phyloP scores from a whole-genome alignment of 2,329 filamentous ascomycete species.

The Phialocephala sp. region DNA sequence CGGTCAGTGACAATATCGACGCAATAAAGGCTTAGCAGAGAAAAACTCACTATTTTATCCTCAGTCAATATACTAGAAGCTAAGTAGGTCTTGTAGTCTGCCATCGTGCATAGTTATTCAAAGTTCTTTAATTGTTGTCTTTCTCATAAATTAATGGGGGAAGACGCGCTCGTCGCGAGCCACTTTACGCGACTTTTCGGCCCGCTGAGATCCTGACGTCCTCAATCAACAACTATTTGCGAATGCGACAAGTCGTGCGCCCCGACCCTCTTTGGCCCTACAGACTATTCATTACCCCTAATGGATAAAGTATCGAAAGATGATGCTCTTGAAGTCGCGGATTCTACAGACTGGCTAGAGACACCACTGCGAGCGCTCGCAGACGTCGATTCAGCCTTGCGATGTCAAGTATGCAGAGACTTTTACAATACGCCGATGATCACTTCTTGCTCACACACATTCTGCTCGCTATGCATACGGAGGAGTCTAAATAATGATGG shows the following conservation, averaged over 20 bases:
- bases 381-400: constrained; percentile 80
- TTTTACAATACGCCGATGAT: constrained; percentile 95
- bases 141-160: constrained; percentile 17
- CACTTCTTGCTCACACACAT: constrained; percentile 93
- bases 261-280: not conserved
- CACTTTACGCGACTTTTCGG: constrained; percentile 40
- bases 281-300: constrained; percentile 2
- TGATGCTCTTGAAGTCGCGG: constrained; percentile 57
- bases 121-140: constrained; percentile 22
- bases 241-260: constrained; percentile 23
- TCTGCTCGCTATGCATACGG: constrained; percentile 95
- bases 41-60: constrained; percentile 41
- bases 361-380: constrained; percentile 72
- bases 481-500: constrained; percentile 82
- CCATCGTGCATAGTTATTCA: constrained; percentile 34
- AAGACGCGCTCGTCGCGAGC: constrained; percentile 27
- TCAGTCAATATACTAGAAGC: constrained; percentile 44
- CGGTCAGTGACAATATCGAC: not conserved
- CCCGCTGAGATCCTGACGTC: constrained; percentile 3
- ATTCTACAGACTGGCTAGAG: constrained; percentile 84
- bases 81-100: constrained; percentile 43
- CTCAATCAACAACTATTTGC: constrained; percentile 20
- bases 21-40: not conserved
- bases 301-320: constrained; percentile 29
- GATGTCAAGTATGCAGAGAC: constrained; percentile 98